Evolutionary conservation across 441 rosid species (phyloP), one percentile per base, ranked within the genome.

Genomic region (Biscutella auriculata): DNA sequence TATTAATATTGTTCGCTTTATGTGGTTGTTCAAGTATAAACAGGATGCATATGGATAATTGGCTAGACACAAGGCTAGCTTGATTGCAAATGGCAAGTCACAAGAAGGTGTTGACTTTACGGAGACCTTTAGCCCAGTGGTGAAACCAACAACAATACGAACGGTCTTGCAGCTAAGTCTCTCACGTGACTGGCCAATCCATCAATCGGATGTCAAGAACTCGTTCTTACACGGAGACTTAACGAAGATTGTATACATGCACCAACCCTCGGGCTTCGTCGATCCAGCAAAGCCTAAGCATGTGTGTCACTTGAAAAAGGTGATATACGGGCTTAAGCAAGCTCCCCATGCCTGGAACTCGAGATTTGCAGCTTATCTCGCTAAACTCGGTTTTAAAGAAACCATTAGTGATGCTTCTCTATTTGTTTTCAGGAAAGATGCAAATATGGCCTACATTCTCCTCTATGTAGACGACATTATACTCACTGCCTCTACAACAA

Each of bases 341-440:
- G 33, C 33, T 0, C 16, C 32, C 0, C 3, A 6, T 0, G 16
- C 17, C 0, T 45, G 50, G 33, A 2, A 45, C 3, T 25, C 5
- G 0, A 5, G 6, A 1, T 45, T 45, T 1, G 50, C 33, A 0
- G 3, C 10, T 0, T 45, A 2, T 7, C 3, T 30, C 1, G 6
- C 6, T 0, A 1, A 8, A 3, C 23, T 23, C 4, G 50, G 17
- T 0, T 45, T 26, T 0, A 7, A 1, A 2, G 11, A 25, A 12
- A 45, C 10, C 1, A 3, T 0, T 0, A 25, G 6, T 0, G 17
- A 45, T 1, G 0, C 12, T 0, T 42, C 27, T 0, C 13, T 19
- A 0, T 42, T 42, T 5, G 4, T 42, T 0, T 2, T 5, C 0
- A 4, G 3, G 3, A 1, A 5, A 0, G 26, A n/a, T 0, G 0